Percentiles rank a stretch among this genome's conserved stretches.
phyloP scores from a whole-genome alignment of 495 filamentous ascomycete genomes.

The Xanthoparmelia taractica region DNA sequence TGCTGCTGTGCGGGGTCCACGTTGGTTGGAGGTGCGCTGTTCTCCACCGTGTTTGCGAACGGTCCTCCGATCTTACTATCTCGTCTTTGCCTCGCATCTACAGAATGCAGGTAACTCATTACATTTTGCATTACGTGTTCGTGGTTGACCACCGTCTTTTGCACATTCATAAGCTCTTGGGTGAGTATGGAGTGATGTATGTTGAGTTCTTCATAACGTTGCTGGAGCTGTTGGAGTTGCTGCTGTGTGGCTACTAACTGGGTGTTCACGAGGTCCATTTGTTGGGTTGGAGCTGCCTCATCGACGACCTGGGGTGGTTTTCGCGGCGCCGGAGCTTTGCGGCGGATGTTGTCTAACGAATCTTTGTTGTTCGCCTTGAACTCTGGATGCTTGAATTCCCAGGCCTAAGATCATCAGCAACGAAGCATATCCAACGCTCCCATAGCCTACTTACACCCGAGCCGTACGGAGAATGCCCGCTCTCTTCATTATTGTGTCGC shows the following conservation, averaged over 20 bases:
- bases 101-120: slow-evolving; percentile 59
- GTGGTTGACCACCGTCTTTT: slow-evolving; percentile 83
- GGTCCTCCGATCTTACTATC: slow-evolving; percentile 49
- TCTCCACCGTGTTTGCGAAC: slow-evolving; percentile 34
- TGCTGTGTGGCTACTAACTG: slow-evolving; percentile 86
- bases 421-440: background rate
- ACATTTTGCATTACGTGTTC: slow-evolving; percentile 68
- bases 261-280: slow-evolving; percentile 82
- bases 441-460: slow-evolving; percentile 59
- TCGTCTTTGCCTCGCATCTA: slow-evolving; percentile 57
- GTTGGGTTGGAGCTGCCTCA: slow-evolving; percentile 73
- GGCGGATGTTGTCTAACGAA: slow-evolving; percentile 89
- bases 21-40: slow-evolving; percentile 24
- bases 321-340: slow-evolving; percentile 88
- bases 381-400: slow-evolving; percentile 98
- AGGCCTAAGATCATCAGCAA: slow-evolving; percentile 50
- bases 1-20: slow-evolving; percentile 32
- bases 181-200: slow-evolving; percentile 81
- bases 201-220: slow-evolving; percentile 74
- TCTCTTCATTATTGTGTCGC: slow-evolving; percentile 91
- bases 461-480: slow-evolving; percentile 81
- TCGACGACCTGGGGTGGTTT: slow-evolving; percentile 58
- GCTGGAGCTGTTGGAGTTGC: slow-evolving; percentile 77
- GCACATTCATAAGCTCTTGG: slow-evolving; percentile 77
- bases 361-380: slow-evolving; percentile 95